These are phyloP conservation scores for Colletotrichum sojae DNA, from an alignment of 2,329 filamentous ascomycete genomes.

Conservation along the genomic window DNA sequence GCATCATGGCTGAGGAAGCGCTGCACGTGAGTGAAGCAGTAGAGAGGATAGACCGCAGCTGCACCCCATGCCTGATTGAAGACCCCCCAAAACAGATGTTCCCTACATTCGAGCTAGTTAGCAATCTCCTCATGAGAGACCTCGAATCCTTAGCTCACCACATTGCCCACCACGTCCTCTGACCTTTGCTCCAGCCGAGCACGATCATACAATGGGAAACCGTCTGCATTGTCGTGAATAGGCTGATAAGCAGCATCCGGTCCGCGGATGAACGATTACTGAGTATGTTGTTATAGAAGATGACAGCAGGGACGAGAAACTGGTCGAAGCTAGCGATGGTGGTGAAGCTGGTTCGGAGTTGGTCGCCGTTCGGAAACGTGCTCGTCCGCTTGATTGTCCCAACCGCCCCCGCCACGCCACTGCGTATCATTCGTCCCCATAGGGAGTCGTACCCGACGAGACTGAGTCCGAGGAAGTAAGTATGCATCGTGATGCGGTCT, in stretches of 20 bases:
- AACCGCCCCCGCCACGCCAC: constrained; percentile 2
- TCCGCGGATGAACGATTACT: background rate
- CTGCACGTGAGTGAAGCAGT: constrained; percentile 17
- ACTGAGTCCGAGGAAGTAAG: constrained; percentile 28
- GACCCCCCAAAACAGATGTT: constrained; percentile 6
- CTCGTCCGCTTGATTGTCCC: background rate
- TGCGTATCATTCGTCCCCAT: constrained; percentile 25
- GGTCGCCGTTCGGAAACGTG: constrained; percentile 18
- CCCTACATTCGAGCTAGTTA: background rate
- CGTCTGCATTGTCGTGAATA: constrained; percentile 22
- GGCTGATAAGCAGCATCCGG: constrained; percentile 5
- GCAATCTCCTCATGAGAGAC: background rate
- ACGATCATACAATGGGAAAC: constrained; percentile 22
- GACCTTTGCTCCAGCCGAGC: constrained; percentile 12
- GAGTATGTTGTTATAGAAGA: constrained; percentile 28
- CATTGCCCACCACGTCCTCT: background rate
- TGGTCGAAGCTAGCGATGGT: background rate
- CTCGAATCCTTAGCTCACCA: background rate
- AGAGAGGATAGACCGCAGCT: constrained; percentile 21
- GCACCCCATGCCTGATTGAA: constrained; percentile 27
- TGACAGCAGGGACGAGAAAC: constrained; percentile 14
- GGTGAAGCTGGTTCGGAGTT: constrained; percentile 19
- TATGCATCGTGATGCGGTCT: constrained; percentile 5
- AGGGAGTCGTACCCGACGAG: constrained; percentile 17
- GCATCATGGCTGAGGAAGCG: background rate